phyloP scores from a whole-genome alignment of 2,329 filamentous ascomycete genomes.

The Penicillium italicum region DNA sequence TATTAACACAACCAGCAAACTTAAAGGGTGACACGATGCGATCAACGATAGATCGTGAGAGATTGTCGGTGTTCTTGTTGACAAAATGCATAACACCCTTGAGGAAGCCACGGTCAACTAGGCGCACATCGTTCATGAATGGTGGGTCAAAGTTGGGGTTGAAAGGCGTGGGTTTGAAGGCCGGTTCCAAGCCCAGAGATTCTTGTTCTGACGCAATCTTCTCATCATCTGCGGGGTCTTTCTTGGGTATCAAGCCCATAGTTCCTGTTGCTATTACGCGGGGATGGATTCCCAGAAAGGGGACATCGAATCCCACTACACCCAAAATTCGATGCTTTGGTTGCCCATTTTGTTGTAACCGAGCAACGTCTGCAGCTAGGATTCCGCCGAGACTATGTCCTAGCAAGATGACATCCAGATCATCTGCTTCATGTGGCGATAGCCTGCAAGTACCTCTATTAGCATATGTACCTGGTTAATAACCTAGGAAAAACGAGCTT shows the following conservation, averaged over 20 bases:
- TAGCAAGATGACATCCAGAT: conserved; percentile 75
- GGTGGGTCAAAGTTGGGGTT: conserved; percentile 69
- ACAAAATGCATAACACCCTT: conserved; percentile 69
- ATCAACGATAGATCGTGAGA: conserved; percentile 66
- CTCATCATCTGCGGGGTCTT: conserved; percentile 17
- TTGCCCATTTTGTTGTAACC: conserved; percentile 46
- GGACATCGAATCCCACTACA: conserved; percentile 77
- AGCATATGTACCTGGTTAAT: neutral
- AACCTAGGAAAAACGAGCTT: neutral
- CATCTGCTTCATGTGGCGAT: conserved; percentile 67
- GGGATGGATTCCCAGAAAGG: conserved; percentile 83
- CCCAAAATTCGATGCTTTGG: conserved; percentile 71
- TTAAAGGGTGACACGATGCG: conserved; percentile 78
- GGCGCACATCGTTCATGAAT: conserved; percentile 69
- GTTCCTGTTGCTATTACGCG: conserved; percentile 80
- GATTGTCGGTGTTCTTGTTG: conserved; percentile 72
- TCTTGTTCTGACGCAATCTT: conserved; percentile 18
- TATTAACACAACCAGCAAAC: conserved; percentile 75
- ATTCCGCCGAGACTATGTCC: conserved; percentile 91
- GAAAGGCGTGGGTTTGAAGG: conserved; percentile 21
- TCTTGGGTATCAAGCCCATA: conserved; percentile 63
- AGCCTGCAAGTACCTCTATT: conserved; percentile 49
- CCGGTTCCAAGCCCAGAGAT: conserved; percentile 17
- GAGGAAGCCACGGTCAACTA: conserved; percentile 64
- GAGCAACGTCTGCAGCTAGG: conserved; percentile 71